Conservation (phyloP, 768 basidiomycete genomes). For the Leccinum sublutescens region DNA sequence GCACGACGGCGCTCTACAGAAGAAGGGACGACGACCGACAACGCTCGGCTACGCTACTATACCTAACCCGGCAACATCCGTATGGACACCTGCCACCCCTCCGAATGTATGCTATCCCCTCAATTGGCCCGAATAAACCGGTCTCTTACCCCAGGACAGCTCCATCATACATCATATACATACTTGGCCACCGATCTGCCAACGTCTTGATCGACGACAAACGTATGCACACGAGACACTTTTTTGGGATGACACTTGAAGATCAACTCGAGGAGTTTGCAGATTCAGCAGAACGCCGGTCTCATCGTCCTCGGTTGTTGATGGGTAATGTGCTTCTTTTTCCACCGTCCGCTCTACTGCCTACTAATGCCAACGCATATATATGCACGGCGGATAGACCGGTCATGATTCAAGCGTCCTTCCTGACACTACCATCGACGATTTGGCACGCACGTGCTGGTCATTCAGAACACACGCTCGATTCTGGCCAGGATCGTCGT, state of each 20-base stretch:
- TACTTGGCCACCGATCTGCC: not conserved
- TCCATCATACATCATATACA: not conserved
- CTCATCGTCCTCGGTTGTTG: not conserved
- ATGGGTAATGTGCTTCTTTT: not conserved
- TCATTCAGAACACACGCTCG: conserved; percentile 11
- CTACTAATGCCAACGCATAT: not conserved
- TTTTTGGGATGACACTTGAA: not conserved
- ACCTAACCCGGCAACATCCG: too few relatives aligned
- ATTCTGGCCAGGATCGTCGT: conserved; percentile 38
- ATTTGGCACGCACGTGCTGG: not conserved
- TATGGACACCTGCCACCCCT: too few relatives aligned
- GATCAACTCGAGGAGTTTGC: not conserved
- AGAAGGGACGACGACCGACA: too few relatives aligned
- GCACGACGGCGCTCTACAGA: too few relatives aligned
- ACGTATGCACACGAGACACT: not conserved
- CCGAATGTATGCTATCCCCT: not conserved
- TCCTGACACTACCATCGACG: not conserved
- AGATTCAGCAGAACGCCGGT: not conserved
- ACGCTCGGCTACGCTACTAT: too few relatives aligned
- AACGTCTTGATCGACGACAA: not conserved
- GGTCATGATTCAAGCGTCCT: not conserved
- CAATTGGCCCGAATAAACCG: not conserved
- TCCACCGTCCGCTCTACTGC: not conserved
- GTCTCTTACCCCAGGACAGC: not conserved
- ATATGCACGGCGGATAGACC: not conserved